Conservation (phyloP, 768 basidiomycete species). For the Leucocoprinus birnbaumii region DNA sequence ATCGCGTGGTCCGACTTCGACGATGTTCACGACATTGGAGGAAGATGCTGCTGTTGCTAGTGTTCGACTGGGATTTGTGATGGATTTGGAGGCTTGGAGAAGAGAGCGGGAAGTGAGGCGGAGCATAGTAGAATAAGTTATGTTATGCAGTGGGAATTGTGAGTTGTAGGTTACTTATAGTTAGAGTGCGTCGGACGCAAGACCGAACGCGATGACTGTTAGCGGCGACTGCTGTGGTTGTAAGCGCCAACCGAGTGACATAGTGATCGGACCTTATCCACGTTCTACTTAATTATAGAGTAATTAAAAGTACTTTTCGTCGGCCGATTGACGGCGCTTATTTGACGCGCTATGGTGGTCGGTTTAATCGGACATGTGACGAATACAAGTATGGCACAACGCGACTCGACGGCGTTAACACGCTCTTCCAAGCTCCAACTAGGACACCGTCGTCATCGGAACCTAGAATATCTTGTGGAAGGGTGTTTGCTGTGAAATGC, state of each 20-base stretch:
- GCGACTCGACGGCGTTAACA: no score
- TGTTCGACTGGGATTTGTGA: not conserved
- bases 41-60: slow-evolving; percentile 18
- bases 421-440: no score
- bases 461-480: no score
- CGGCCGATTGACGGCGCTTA: not conserved
- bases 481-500: no score
- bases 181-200: slow-evolving; percentile 1
- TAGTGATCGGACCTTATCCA: not conserved
- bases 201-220: not conserved
- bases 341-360: no score
- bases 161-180: not conserved
- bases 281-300: not conserved
- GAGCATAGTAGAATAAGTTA: not conserved
- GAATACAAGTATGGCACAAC: no score
- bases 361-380: no score
- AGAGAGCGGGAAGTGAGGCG: slow-evolving; percentile 1
- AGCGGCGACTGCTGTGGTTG: not conserved
- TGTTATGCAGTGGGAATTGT: no score
- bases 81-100: not conserved
- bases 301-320: not conserved
- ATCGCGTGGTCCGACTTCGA: slow-evolving; percentile 90
- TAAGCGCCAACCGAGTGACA: not conserved
- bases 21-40: slow-evolving; percentile 55
- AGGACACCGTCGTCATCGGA: no score